Percentiles rank a stretch among this genome's conserved stretches.
These are phyloP conservation scores for Fusarium hainanense DNA, from an alignment of 2,329 filamentous ascomycete species.

Conservation along the genomic window DNA sequence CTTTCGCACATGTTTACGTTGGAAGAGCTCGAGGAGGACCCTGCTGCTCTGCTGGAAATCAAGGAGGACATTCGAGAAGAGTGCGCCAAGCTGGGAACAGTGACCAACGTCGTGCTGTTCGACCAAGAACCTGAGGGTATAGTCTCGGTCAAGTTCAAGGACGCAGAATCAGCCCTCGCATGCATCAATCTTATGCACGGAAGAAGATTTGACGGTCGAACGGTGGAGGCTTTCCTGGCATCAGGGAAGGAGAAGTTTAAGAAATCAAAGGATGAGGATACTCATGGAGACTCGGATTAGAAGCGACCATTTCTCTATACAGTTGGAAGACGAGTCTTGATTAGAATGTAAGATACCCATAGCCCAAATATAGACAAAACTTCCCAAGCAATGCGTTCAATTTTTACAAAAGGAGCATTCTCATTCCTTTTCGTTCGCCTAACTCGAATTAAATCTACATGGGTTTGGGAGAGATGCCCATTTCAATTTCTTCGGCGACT, in stretches of 20 bases:
- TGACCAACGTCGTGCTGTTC: slow-evolving; percentile 92
- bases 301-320: neutral
- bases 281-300: slow-evolving; percentile 55
- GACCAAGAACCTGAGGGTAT: slow-evolving; percentile 88
- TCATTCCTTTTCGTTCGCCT: neutral
- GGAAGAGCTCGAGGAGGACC: slow-evolving; percentile 85
- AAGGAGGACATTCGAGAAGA: slow-evolving; percentile 94
- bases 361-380: slow-evolving; percentile 19
- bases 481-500: slow-evolving; percentile 57
- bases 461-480: slow-evolving; percentile 41
- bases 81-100: slow-evolving; percentile 84
- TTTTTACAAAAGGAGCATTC: neutral
- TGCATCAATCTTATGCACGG: slow-evolving; percentile 84
- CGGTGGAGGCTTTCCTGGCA: slow-evolving; percentile 76
- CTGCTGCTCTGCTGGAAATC: slow-evolving; percentile 85
- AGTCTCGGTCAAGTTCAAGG: slow-evolving; percentile 83
- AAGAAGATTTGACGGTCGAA: slow-evolving; percentile 78
- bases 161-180: slow-evolving; percentile 74
- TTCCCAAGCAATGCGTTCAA: slow-evolving; percentile 3
- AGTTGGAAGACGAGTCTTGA: slow-evolving; percentile 13
- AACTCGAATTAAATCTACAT: slow-evolving; percentile 10
- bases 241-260: slow-evolving; percentile 78
- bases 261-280: slow-evolving; percentile 70
- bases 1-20: slow-evolving; percentile 94
- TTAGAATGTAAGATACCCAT: slow-evolving; percentile 47